These are phyloP conservation scores for Colletotrichum sp. DNA, from an alignment of 2,329 filamentous ascomycete genomes.

Conservation along the genomic window DNA sequence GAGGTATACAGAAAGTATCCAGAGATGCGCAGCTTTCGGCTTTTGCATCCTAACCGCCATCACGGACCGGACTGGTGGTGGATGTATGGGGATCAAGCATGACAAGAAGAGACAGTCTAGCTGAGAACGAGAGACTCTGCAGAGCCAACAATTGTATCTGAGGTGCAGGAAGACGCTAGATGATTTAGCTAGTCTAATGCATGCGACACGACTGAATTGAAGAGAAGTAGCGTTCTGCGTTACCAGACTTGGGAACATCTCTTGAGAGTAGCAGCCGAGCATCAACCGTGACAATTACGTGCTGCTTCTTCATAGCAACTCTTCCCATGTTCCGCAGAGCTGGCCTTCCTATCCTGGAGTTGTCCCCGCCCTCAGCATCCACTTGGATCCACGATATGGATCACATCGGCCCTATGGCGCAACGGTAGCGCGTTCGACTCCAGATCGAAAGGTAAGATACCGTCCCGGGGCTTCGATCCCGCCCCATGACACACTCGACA, in stretches of 20 bases:
- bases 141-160: rapidly evolving
- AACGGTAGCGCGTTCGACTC: constrained; percentile 16
- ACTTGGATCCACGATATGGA: not conserved
- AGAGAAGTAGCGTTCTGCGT: not conserved
- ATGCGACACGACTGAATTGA: not conserved
- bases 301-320: not conserved
- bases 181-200: not conserved
- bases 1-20: not conserved
- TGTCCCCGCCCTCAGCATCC: not conserved
- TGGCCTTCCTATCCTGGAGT: not conserved
- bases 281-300: not conserved
- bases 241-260: not conserved
- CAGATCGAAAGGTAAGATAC: too few relatives aligned
- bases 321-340: not conserved
- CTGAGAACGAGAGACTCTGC: not conserved
- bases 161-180: not conserved
- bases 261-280: not conserved
- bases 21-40: not conserved
- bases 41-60: rapidly evolving
- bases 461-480: too few relatives aligned
- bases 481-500: too few relatives aligned
- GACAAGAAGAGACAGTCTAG: not conserved
- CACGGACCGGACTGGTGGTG: not conserved
- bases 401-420: not conserved
- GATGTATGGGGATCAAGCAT: not conserved